Evolutionary conservation across 2,329 filamentous ascomycete species (phyloP).

Genomic region (Trichoderma harzianum): DNA sequence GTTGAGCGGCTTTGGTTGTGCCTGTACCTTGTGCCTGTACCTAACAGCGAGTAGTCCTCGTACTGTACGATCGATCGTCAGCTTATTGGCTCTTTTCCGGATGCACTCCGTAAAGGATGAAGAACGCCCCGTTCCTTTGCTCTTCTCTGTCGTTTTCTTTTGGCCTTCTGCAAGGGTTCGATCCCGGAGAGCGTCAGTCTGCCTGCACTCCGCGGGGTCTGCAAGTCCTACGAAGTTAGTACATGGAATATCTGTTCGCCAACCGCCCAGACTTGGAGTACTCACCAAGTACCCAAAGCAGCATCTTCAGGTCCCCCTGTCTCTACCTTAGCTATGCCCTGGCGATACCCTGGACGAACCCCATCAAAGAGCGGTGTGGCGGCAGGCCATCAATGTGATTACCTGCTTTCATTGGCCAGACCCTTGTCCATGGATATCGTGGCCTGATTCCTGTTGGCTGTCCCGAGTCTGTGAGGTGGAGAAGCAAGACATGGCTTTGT

Average conservation of each 20-base stretch:
- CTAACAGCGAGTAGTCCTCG: not conserved
- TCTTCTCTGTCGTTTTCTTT: not conserved
- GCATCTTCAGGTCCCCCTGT: not conserved
- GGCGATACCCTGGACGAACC: not conserved
- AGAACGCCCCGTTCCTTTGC: not conserved
- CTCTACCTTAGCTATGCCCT: not conserved
- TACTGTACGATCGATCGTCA: conserved; percentile 9
- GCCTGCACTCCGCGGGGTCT: not conserved
- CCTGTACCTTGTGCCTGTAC: not conserved
- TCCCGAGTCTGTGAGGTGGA: conserved; percentile 4
- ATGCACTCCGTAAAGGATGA: not conserved
- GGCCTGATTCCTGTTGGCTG: conserved; percentile 7
- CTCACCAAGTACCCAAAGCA: not conserved
- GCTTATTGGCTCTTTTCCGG: conserved; percentile 7
- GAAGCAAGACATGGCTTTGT: not conserved
- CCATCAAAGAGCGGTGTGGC: conserved; percentile 18
- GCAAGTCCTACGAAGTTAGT: not conserved
- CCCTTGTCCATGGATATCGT: not conserved
- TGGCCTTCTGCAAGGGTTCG: conserved; percentile 2
- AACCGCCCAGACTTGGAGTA: not conserved
- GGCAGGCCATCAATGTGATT: conserved; percentile 2
- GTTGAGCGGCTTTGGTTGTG: not conserved
- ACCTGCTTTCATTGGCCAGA: not conserved
- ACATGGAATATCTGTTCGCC: not conserved
- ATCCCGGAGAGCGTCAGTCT: not conserved